Base-by-base conservation (phyloP, 31 red algal genomes). In the Asparagopsis taxiformis region DNA sequence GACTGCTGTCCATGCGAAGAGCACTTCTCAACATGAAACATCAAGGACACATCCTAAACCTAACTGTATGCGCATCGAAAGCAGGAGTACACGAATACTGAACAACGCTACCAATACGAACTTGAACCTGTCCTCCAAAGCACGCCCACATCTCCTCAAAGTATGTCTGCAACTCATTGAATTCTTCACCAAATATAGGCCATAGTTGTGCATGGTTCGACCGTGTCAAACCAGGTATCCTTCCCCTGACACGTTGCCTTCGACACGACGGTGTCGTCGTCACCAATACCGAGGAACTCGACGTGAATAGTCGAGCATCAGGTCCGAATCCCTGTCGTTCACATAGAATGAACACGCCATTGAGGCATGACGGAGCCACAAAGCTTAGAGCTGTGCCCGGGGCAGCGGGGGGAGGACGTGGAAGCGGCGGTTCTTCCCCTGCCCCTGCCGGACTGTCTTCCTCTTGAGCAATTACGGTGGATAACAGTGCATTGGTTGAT, bases 271-370 rank as follows among this genome's bases (percentile, higher is more conserved):
- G 41, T 6, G 8, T 46, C 8, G 13, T 46, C 13, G 6, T 6
- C 13, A 46, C 41, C 8, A 6, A 6, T 6, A 46, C 13, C 6
- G 41, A 6, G 13, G 41, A 46, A 13, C 13, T 46, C 8, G 8
- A 9, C 13, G 41, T 46, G 41, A 46, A 46, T 9, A 46, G 41
- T 13, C 13, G 41, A 9, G 41, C 41, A 13, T 9, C 41, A 46
- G 41, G 41, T 46, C 41, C 41, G 41, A 46, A 13, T 46, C 41
- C 41, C 41, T 46, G 41, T 46, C 41, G 6, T 46, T 46, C 41
- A 46, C 41, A 46, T 46, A 46, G 41, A 46, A 46, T 46, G 41
- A 46, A 46, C 13, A 46, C n/a, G n/a, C n/a, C n/a, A n/a, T n/a
- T n/a, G n/a, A n/a, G n/a, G n/a, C n/a, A n/a, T n/a, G n/a, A n/a